Evolutionary conservation across 2,329 filamentous ascomycete genomes (phyloP).

Genomic region (Cadophora gregata): DNA sequence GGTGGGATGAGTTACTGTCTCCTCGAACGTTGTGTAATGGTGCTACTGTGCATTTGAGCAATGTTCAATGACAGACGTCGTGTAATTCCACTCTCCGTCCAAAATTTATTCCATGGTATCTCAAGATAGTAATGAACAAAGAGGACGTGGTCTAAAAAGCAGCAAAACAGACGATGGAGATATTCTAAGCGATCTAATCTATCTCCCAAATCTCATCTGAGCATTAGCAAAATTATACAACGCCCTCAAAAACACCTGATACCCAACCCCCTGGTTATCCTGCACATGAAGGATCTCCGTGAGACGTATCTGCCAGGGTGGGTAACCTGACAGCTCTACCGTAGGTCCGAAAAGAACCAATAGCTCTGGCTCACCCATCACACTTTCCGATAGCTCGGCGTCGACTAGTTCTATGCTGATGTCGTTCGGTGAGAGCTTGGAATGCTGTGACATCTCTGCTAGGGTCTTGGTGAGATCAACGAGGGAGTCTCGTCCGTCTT

Average conservation of each 20-base stretch:
- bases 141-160: neutral
- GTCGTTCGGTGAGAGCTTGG: slow-evolving; percentile 80
- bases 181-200: slow-evolving; percentile 23
- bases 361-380: slow-evolving; percentile 90
- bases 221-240: slow-evolving; percentile 85
- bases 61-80: neutral
- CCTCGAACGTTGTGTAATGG: neutral
- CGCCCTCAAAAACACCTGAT: slow-evolving; percentile 89
- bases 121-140: neutral
- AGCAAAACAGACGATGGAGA: neutral
- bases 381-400: slow-evolving; percentile 78
- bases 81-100: neutral
- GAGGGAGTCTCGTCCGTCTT: slow-evolving; percentile 90
- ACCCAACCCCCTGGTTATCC: slow-evolving; percentile 84
- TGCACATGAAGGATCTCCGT: slow-evolving; percentile 88
- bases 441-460: slow-evolving; percentile 90
- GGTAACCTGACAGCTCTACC: slow-evolving; percentile 87
- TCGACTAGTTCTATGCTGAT: slow-evolving; percentile 88
- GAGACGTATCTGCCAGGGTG: slow-evolving; percentile 93
- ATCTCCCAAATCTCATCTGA: slow-evolving; percentile 74
- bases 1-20: neutral
- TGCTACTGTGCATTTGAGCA: neutral
- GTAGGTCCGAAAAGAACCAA: slow-evolving; percentile 85
- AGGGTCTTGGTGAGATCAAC: slow-evolving; percentile 95
- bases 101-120: neutral